phyloP scores from a whole-genome alignment of 257 asterid species.

The Leonotis leonurus region DNA sequence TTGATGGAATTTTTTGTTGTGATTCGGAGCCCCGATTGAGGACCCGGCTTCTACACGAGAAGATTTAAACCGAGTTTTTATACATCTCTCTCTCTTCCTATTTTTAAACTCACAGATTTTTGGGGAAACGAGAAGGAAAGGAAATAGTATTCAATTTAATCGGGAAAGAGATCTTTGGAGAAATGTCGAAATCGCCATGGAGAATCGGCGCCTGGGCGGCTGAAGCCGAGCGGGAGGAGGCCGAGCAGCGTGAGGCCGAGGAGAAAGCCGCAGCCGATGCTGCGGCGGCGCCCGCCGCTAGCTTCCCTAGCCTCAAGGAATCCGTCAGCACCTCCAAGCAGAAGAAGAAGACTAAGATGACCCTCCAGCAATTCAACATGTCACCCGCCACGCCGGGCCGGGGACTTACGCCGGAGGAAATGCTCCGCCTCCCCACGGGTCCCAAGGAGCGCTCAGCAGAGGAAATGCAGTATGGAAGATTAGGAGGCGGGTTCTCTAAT shows the following conservation, averaged over 20 bases:
- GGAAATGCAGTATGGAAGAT: conserved; percentile 61
- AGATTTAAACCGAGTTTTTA: neutral
- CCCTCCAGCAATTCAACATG: conserved; percentile 66
- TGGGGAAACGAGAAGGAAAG: conserved; percentile 2
- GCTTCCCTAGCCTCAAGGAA: conserved; percentile 69
- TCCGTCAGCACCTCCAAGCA: conserved; percentile 40
- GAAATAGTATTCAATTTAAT: neutral
- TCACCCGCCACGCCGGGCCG: conserved; percentile 29
- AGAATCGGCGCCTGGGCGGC: conserved; percentile 94
- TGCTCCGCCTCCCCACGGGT: conserved; percentile 80
- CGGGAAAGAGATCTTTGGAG: conserved; percentile 22
- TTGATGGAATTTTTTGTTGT: too few species aligned
- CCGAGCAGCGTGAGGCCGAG: conserved; percentile 64
- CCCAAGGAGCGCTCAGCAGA: conserved; percentile 79
- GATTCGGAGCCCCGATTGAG: too few species aligned
- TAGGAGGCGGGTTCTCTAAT: conserved; percentile 81
- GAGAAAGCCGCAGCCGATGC: conserved; percentile 47
- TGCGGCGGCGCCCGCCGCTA: conserved; percentile 32
- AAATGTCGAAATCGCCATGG: conserved; percentile 91
- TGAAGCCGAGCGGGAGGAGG: conserved; percentile 86
- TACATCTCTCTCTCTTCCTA: neutral
- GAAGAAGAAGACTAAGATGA: conserved; percentile 81
- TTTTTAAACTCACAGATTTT: conserved; percentile 5
- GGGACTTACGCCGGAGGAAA: conserved; percentile 60
- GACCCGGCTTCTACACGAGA: too few species aligned